Percentiles rank a stretch among this genome's conserved stretches.
phyloP scores from a whole-genome alignment of 768 basidiomycete species.

The Leccinellum albellum region DNA sequence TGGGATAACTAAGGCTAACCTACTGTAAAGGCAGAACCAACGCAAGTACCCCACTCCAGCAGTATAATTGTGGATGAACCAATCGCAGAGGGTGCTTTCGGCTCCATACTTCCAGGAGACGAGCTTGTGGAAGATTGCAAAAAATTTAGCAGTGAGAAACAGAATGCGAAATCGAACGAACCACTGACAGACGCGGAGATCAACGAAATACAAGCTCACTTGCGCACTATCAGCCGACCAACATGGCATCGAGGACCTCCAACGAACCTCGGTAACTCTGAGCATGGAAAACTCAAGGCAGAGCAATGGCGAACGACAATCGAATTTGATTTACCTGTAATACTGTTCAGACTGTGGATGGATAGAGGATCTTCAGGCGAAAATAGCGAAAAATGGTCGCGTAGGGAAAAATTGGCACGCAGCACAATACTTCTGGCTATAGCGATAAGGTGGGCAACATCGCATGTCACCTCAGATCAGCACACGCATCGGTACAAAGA shows the following conservation, averaged over 20 bases:
- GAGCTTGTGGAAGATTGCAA: not conserved
- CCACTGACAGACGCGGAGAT: not conserved
- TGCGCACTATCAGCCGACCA: not conserved
- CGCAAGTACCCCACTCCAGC: not conserved
- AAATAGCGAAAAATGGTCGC: not conserved
- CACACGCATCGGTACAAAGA: slow-evolving; percentile 14
- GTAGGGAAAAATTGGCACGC: slow-evolving; percentile 15
- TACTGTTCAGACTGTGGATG: slow-evolving; percentile 29
- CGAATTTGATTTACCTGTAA: slow-evolving; percentile 27
- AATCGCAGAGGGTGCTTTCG: not conserved
- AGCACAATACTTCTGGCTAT: slow-evolving; percentile 31
- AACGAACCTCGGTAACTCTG: slow-evolving; percentile 21
- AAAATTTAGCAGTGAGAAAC: not conserved
- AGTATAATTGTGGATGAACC: not conserved
- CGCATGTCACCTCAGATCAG: slow-evolving; percentile 13
- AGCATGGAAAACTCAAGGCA: slow-evolving; percentile 32
- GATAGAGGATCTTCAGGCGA: too few relatives aligned
- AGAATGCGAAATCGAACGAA: not conserved
- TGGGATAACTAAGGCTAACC: too few relatives aligned
- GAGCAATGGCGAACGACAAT: slow-evolving; percentile 31
- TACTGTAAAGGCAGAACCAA: not conserved
- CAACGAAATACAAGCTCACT: not conserved
- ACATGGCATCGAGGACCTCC: slow-evolving; percentile 23
- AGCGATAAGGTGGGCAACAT: slow-evolving; percentile 24
- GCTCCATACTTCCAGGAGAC: not conserved